Evolutionary conservation across 2,329 filamentous ascomycete genomes (phyloP).

Genomic region (Trichoderma hamatum): DNA sequence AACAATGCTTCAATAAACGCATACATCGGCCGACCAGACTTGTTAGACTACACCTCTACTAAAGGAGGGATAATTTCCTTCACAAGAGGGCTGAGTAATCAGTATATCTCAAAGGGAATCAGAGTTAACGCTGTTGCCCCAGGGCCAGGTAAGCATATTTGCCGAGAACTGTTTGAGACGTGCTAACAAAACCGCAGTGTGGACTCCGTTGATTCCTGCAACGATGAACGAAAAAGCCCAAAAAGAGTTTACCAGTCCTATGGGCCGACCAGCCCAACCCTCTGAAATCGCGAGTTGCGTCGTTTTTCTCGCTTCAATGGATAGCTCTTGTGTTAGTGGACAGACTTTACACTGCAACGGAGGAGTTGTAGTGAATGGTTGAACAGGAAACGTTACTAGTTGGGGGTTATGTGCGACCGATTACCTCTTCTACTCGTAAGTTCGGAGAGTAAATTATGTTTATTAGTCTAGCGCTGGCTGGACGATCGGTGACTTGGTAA

Average conservation of each 20-base stretch:
- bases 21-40: slow-evolving; percentile 77
- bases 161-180: not conserved
- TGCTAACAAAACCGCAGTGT: slow-evolving; percentile 49
- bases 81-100: slow-evolving; percentile 76
- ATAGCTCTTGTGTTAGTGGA: slow-evolving; percentile 74
- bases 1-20: slow-evolving; percentile 85
- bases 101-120: slow-evolving; percentile 72
- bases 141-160: slow-evolving; percentile 54
- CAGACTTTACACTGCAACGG: slow-evolving; percentile 64
- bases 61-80: slow-evolving; percentile 81
- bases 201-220: slow-evolving; percentile 73
- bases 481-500: not conserved
- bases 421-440: not conserved
- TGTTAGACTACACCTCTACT: slow-evolving; percentile 80
- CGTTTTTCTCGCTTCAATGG: slow-evolving; percentile 75
- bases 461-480: not conserved
- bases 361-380: slow-evolving; percentile 54
- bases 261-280: slow-evolving; percentile 77
- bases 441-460: not conserved
- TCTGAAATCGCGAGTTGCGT: slow-evolving; percentile 81
- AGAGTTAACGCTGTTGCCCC: slow-evolving; percentile 77
- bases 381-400: slow-evolving; percentile 10
- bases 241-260: slow-evolving; percentile 72
- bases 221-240: slow-evolving; percentile 73
- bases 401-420: fast-evolving